These are phyloP conservation scores for Hyparrhenia diplandra DNA, from an alignment of 176 grass and related monocot genomes.

Conservation along the genomic window DNA sequence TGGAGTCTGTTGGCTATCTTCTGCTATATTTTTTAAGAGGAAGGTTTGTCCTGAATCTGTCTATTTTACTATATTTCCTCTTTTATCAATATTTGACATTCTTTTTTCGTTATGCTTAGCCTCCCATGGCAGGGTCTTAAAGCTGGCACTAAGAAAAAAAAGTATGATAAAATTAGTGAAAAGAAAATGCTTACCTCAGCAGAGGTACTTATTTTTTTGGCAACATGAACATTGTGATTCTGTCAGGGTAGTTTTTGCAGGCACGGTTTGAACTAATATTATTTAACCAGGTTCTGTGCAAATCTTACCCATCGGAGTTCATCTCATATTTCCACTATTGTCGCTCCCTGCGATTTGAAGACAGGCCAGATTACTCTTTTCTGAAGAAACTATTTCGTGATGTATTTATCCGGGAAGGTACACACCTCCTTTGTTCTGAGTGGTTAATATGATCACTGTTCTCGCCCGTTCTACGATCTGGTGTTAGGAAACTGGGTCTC, in stretches of 20 bases:
- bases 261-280: conserved; percentile 29
- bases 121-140: conserved; percentile 95
- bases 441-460: not conserved
- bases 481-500: not conserved
- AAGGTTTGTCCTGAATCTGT: conserved; percentile 58
- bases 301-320: conserved; percentile 83
- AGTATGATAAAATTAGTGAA: conserved; percentile 96
- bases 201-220: conserved; percentile 56
- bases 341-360: conserved; percentile 77
- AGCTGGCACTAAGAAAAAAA: conserved; percentile 97
- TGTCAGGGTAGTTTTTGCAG: not conserved
- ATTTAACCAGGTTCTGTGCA: conserved; percentile 70
- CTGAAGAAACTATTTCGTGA: conserved; percentile 86
- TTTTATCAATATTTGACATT: conserved; percentile 27
- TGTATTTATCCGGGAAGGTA: conserved; percentile 90
- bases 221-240: conserved; percentile 7
- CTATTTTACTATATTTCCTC: not conserved
- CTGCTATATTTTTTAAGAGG: conserved; percentile 91
- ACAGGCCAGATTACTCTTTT: conserved; percentile 88
- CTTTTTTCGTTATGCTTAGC: conserved; percentile 47
- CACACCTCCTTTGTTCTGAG: not conserved
- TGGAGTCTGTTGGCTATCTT: conserved; percentile 96
- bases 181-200: conserved; percentile 97
- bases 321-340: conserved; percentile 91
- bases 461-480: not conserved